Percentiles rank a stretch among this genome's conserved stretches.
Conservation (phyloP, 495 filamentous ascomycete genomes). For the Neurospora tetraspora region DNA sequence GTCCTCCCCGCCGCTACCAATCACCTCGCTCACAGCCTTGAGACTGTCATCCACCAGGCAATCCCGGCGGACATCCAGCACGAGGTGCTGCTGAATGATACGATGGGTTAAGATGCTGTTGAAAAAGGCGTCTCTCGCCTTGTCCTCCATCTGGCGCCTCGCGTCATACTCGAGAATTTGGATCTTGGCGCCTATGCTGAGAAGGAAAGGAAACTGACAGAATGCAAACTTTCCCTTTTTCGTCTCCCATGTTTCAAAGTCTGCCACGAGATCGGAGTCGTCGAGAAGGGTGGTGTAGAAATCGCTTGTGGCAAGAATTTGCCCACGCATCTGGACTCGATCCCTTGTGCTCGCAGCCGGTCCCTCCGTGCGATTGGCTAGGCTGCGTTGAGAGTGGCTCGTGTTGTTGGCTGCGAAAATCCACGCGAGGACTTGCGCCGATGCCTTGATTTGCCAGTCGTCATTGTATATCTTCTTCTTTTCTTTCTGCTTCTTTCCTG, state of each 20-base stretch:
- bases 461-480: conserved; percentile 60
- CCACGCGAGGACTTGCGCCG: conserved; percentile 70
- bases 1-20: conserved; percentile 74
- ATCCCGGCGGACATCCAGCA: conserved; percentile 70
- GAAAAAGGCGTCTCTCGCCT: conserved; percentile 86
- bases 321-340: conserved; percentile 20
- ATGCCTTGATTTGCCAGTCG: conserved; percentile 86
- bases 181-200: conserved; percentile 91
- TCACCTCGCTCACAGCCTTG: conserved; percentile 75
- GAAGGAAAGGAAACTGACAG: conserved; percentile 89
- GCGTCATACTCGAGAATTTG: conserved; percentile 88
- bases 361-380: neutral
- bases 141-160: conserved; percentile 81
- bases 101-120: conserved; percentile 70
- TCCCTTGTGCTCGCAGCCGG: conserved; percentile 9
- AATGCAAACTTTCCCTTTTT: conserved; percentile 70
- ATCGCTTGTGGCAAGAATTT: conserved; percentile 57
- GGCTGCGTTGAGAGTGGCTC: conserved; percentile 23
- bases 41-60: conserved; percentile 89
- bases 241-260: conserved; percentile 85
- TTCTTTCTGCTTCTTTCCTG: conserved; percentile 38
- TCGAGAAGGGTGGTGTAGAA: conserved; percentile 87
- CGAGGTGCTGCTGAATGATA: conserved; percentile 68
- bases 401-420: conserved; percentile 76
- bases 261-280: conserved; percentile 73